Evolutionary conservation across 2,329 filamentous ascomycete genomes (phyloP).

Genomic region (Massarina eburnea): DNA sequence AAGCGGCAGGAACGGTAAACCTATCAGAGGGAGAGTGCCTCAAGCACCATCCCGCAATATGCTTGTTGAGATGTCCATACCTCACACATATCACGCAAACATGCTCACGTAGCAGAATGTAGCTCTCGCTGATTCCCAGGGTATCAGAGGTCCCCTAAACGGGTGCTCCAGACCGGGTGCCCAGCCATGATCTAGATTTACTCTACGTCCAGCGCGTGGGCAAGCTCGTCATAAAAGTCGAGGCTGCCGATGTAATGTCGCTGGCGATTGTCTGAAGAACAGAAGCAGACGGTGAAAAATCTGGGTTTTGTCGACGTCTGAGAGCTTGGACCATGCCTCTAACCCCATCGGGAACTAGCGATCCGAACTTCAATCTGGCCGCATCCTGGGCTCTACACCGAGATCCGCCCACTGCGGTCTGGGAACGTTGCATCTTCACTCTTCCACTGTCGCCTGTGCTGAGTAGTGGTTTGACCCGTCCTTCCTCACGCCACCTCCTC

Average conservation of each 20-base stretch:
- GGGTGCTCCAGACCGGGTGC: slow-evolving; percentile 69
- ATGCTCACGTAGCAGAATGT: slow-evolving; percentile 45
- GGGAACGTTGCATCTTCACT: slow-evolving; percentile 30
- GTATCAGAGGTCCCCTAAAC: slow-evolving; percentile 64
- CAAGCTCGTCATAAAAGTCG: slow-evolving; percentile 56
- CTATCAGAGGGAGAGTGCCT: no score
- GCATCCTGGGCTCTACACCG: slow-evolving; percentile 21
- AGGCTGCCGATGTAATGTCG: slow-evolving; percentile 59
- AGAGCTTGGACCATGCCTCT: slow-evolving; percentile 19
- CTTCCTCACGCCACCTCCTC: slow-evolving; percentile 7
- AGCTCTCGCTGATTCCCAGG: slow-evolving; percentile 73
- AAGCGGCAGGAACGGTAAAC: no score
- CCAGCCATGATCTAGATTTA: slow-evolving; percentile 66
- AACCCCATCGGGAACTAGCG: slow-evolving; percentile 19
- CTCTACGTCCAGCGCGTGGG: slow-evolving; percentile 72
- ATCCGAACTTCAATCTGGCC: slow-evolving; percentile 38
- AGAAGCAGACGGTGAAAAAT: slow-evolving; percentile 46
- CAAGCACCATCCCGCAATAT: no score
- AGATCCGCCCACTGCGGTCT: slow-evolving; percentile 17
- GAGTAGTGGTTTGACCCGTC: slow-evolving; percentile 10
- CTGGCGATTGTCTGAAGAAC: slow-evolving; percentile 53
- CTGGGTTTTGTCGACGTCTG: slow-evolving; percentile 22
- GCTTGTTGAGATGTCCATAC: no score
- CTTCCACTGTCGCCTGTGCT: slow-evolving; percentile 27
- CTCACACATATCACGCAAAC: background rate